Base-by-base conservation (phyloP, 2,329 filamentous ascomycete genomes). In the Epichloe hybrida region DNA sequence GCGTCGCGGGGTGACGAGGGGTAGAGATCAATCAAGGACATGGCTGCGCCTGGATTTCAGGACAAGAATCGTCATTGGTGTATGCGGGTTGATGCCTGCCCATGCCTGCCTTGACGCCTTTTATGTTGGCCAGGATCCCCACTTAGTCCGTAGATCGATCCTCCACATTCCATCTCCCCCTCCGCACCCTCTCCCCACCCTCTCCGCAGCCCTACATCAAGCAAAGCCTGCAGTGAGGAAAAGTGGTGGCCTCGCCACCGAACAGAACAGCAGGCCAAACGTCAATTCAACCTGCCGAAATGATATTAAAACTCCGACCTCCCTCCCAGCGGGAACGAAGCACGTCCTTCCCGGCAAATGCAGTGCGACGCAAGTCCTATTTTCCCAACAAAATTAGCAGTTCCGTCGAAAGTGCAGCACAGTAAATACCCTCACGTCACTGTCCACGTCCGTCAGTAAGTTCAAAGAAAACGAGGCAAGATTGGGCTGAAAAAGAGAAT, bases 221-320 rank as follows among this genome's bases (percentile, higher is more conserved):
- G 72, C 70, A 65, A 58, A 62, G 65, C 58, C 56, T 67, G 70
- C 67, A 75, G 72, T 74, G 75, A 77, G 75, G 72, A 76, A 76
- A 75, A 64, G 58, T 59, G 55, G 55, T 58, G 60, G 43, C 58
- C 53, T 50, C 55, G 53, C 52, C 47, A 48, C 52, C 41, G 45
- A 45, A 12, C 17, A 17, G 45, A 45, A 12, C 17, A 17, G 17
- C 50, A 47, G 17, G 39, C n/a, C 44, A 35, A 40, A 21, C 38
- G 23, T 12, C 3, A n/a, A 21, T 23, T n/a, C 27, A 11, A 9
- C 27, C 27, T 31, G 27, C 27, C 27, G 9, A 31, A 31, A 31
- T 31, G 27, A 31, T 31, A 3, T 27, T 2, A 11, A 31, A 4
- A 11, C 9, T 4, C 27, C 17, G 4, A 42, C 20, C 20, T 8